Evolutionary conservation across 352 stramenopile species (phyloP).

Genomic region (Phytophthora boehmeriae): DNA sequence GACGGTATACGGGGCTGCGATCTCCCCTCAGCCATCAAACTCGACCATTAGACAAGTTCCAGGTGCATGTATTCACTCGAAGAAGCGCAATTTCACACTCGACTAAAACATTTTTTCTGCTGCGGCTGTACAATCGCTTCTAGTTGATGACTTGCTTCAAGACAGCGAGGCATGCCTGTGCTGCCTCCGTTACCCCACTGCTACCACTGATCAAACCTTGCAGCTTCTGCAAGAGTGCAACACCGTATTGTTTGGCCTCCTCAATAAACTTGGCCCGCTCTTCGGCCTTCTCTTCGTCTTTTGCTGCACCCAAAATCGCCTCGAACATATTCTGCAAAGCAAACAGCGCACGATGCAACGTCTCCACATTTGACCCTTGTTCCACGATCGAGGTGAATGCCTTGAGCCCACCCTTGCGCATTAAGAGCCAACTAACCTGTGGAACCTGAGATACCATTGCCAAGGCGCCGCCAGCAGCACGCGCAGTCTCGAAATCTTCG

Average conservation of each 20-base stretch:
- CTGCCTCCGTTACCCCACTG: slow-evolving; percentile 46
- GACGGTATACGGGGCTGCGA: slow-evolving; percentile 80
- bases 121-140: not conserved
- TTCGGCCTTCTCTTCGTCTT: slow-evolving; percentile 56
- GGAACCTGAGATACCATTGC: slow-evolving; percentile 93
- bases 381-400: slow-evolving; percentile 64
- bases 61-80: slow-evolving; percentile 23
- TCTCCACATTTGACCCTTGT: slow-evolving; percentile 62
- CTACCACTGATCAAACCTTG: slow-evolving; percentile 29
- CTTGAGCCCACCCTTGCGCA: slow-evolving; percentile 69
- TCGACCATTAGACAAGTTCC: slow-evolving; percentile 54
- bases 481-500: slow-evolving; percentile 91
- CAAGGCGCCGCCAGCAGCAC: slow-evolving; percentile 92
- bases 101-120: too few relatives aligned
- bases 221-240: slow-evolving; percentile 43
- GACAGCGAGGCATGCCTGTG: slow-evolving; percentile 51
- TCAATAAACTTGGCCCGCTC: slow-evolving; percentile 48
- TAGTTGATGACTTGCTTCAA: slow-evolving; percentile 34
- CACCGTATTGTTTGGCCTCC: slow-evolving; percentile 41
- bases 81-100: slow-evolving; percentile 7
- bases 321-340: slow-evolving; percentile 78
- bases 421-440: slow-evolving; percentile 69
- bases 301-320: slow-evolving; percentile 35
- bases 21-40: slow-evolving; percentile 81
- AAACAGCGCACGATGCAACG: slow-evolving; percentile 75